Conservation (phyloP, 768 basidiomycete species). For the Cyclocybe aegerita region DNA sequence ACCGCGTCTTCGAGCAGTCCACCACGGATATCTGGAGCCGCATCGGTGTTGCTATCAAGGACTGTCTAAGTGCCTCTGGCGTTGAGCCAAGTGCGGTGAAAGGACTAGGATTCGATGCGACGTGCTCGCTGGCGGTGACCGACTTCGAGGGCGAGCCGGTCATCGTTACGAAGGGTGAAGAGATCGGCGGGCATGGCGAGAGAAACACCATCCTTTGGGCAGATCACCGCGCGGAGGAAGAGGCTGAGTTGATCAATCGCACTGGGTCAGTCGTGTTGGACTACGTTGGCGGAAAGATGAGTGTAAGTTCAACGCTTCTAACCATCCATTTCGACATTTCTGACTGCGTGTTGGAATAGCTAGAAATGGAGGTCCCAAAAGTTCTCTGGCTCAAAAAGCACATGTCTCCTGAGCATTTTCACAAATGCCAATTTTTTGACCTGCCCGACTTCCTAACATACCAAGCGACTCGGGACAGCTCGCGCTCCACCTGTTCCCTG, state of each 20-base stretch:
- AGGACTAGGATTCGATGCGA: constrained; percentile 94
- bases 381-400: constrained; percentile 93
- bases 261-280: constrained; percentile 84
- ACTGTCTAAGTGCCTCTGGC: constrained; percentile 58
- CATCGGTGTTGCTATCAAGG: constrained; percentile 60
- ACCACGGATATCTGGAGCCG: constrained; percentile 83
- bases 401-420: constrained; percentile 74
- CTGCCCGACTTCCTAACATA: constrained; percentile 97
- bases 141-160: constrained; percentile 74
- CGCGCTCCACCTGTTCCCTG: constrained; percentile 88
- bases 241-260: constrained; percentile 87
- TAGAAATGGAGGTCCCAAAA: constrained; percentile 99
- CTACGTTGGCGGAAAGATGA: constrained; percentile 96
- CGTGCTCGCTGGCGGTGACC: constrained; percentile 90
- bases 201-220: constrained; percentile 95
- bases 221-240: constrained; percentile 90
- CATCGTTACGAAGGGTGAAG: constrained; percentile 65
- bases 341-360: constrained; percentile 37
- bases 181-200: constrained; percentile 64
- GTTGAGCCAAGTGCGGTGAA: constrained; percentile 64
- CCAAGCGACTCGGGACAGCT: constrained; percentile 72
- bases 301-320: constrained; percentile 47
- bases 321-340: neutral
- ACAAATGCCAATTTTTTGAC: constrained; percentile 81
- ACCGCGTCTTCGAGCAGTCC: constrained; percentile 96